Evolutionary conservation across 1,139 yeast species (phyloP).

Genomic region (Wickerhamiella infanticola): DNA sequence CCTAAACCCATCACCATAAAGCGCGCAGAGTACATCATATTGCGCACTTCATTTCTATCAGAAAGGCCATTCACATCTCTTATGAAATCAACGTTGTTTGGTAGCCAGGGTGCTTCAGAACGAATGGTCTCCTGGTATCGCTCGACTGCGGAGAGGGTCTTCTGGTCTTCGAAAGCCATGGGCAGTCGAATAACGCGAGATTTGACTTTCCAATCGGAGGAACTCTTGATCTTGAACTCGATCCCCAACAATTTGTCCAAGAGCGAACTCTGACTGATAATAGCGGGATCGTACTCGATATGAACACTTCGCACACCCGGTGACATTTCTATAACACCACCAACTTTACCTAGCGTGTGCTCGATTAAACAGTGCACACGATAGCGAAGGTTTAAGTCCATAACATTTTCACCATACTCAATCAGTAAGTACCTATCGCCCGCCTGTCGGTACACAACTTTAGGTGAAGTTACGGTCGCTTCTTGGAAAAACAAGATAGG

Average conservation of each 20-base stretch:
- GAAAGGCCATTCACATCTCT: conserved; percentile 67
- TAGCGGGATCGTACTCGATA: conserved; percentile 56
- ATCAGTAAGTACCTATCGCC: conserved; percentile 87
- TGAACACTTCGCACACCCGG: conserved; percentile 93
- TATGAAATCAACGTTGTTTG: conserved; percentile 90
- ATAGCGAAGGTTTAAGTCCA: conserved; percentile 76
- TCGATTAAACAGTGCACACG: conserved; percentile 72
- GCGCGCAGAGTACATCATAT: conserved; percentile 74
- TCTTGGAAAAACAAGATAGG: conserved; percentile 10
- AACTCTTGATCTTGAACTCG: conserved; percentile 51
- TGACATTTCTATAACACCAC: conserved; percentile 89
- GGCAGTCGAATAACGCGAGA: conserved; percentile 77
- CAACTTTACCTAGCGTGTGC: conserved; percentile 37
- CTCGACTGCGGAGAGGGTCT: conserved; percentile 75
- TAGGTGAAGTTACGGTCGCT: conserved; percentile 28
- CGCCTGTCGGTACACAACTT: conserved; percentile 81
- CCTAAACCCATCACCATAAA: conserved; percentile 90
- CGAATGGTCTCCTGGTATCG: conserved; percentile 90
- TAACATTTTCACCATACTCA: conserved; percentile 77
- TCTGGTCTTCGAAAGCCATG: conserved; percentile 88
- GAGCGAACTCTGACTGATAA: conserved; percentile 44
- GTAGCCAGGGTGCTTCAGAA: conserved; percentile 91
- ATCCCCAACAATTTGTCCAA: conserved; percentile 51
- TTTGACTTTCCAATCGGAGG: conserved; percentile 70
- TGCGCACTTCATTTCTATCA: conserved; percentile 57